phyloP scores from a whole-genome alignment of 345 rosid species.

The Abelmoschus esculentus region DNA sequence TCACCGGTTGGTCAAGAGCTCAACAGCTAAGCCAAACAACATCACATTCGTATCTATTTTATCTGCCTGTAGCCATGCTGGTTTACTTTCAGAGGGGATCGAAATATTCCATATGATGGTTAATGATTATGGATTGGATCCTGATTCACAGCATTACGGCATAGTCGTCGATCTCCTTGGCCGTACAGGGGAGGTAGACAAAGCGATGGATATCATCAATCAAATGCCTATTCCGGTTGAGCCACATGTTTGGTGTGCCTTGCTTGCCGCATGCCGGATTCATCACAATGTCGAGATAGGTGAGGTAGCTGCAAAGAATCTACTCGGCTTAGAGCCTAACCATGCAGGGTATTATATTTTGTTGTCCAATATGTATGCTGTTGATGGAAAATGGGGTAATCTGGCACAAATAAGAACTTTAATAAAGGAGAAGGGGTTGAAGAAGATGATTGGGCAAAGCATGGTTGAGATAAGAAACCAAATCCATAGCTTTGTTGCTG shows the following conservation, averaged over 20 bases:
- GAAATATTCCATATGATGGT: conserved; percentile 40
- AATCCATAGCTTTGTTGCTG: conserved; percentile 41
- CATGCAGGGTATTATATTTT: conserved; percentile 47
- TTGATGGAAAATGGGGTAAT: conserved; percentile 38
- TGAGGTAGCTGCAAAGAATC: conserved; percentile 37
- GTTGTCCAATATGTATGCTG: conserved; percentile 52
- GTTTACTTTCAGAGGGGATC: conserved; percentile 40
- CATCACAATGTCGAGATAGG: conserved; percentile 46
- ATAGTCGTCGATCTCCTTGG: conserved; percentile 62
- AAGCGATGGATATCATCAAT: conserved; percentile 32
- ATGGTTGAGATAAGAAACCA: conserved; percentile 29
- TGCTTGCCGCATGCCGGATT: conserved; percentile 56
- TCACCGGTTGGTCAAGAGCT: conserved; percentile 26
- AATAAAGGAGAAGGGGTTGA: conserved; percentile 38
- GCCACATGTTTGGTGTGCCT: conserved; percentile 41
- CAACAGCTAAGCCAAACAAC: conserved; percentile 34
- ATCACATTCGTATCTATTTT: conserved; percentile 46
- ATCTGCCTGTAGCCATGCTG: conserved; percentile 60
- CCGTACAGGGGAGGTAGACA: conserved; percentile 36
- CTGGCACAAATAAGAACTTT: conserved; percentile 32
- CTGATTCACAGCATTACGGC: conserved; percentile 41
- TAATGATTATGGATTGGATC: conserved; percentile 22
- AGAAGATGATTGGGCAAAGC: conserved; percentile 35
- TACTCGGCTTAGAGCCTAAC: conserved; percentile 37
- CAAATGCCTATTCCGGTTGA: conserved; percentile 39